Percentiles rank a stretch among this genome's conserved stretches.
Conservation (phyloP, 192 early-diverging fungal species). For the Hyaloraphidium curvatum region DNA sequence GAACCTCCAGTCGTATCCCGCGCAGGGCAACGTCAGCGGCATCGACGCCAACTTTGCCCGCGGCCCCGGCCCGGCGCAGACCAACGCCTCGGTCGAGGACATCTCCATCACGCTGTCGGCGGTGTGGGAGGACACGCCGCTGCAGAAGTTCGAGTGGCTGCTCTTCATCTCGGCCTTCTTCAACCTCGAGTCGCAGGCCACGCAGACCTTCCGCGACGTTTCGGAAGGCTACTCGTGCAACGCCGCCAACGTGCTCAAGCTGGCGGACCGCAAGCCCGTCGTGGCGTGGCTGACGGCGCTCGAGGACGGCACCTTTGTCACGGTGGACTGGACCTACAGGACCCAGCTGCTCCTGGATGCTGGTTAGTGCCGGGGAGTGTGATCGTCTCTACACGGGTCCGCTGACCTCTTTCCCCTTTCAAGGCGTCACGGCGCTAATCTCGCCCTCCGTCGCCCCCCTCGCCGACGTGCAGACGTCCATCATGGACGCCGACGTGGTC, state of each 20-base stretch:
- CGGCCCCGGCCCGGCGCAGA: neutral
- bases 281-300: neutral
- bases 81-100: neutral
- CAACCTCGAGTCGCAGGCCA: neutral
- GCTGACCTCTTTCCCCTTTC: neutral
- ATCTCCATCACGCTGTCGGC: neutral
- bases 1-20: neutral
- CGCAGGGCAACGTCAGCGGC: neutral
- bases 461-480: neutral
- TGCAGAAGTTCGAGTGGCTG: slow-evolving; percentile 1
- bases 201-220: neutral
- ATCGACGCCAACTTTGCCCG: neutral
- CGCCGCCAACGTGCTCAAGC: too few relatives aligned
- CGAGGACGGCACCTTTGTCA: neutral
- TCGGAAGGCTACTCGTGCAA: neutral
- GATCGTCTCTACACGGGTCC: neutral
- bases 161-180: neutral
- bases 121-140: neutral
- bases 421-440: neutral
- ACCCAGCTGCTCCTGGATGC: neutral
- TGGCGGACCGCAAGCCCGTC: neutral
- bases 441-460: neutral
- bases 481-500: neutral
- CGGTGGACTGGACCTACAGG: neutral
- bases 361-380: neutral